Conservation (phyloP, 371 early-diverging fungal species). For the Lichtheimia hyalospora region DNA sequence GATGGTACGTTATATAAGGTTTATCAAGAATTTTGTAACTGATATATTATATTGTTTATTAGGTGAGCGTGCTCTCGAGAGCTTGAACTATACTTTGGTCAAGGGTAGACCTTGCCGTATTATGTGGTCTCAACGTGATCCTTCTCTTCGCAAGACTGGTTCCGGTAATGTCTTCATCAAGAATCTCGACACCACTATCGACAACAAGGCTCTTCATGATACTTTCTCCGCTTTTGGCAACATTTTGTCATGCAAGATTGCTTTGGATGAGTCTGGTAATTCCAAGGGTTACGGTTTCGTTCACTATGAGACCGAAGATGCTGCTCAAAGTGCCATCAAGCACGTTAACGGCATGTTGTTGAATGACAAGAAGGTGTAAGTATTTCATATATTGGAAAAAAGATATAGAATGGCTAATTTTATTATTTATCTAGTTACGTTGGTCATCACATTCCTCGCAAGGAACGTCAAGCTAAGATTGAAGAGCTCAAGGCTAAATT, state of each 20-base stretch:
- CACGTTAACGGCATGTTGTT: conserved; percentile 98
- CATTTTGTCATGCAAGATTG: conserved; percentile 99
- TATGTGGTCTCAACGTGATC: conserved; percentile 99
- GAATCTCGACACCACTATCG: conserved; percentile 96
- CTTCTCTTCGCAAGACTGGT: conserved; percentile 90
- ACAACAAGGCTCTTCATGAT: conserved; percentile 98
- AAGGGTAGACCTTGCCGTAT: conserved; percentile 96
- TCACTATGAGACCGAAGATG: conserved; percentile 96
- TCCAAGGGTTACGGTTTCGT: conserved; percentile 99
- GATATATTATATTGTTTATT: conserved; percentile 17
- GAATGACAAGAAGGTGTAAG: conserved; percentile 92
- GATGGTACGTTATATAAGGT: conserved; percentile 55
- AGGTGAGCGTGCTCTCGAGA: conserved; percentile 92
- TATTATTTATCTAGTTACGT: conserved; percentile 53
- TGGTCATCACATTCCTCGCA: conserved; percentile 90
- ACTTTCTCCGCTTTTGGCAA: conserved; percentile 99
- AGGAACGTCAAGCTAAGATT: conserved; percentile 92
- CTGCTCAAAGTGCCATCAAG: conserved; percentile 96
- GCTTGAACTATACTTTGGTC: conserved; percentile 93
- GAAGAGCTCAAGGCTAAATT: conserved; percentile 91
- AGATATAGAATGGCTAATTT: not conserved
- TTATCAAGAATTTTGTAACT: not conserved
- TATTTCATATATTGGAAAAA: conserved; percentile 1
- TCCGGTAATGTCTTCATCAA: conserved; percentile 99
- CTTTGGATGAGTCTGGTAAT: conserved; percentile 79